These are phyloP conservation scores for Tagetes patula DNA, from an alignment of 129 eudicot genomes.

Conservation along the genomic window DNA sequence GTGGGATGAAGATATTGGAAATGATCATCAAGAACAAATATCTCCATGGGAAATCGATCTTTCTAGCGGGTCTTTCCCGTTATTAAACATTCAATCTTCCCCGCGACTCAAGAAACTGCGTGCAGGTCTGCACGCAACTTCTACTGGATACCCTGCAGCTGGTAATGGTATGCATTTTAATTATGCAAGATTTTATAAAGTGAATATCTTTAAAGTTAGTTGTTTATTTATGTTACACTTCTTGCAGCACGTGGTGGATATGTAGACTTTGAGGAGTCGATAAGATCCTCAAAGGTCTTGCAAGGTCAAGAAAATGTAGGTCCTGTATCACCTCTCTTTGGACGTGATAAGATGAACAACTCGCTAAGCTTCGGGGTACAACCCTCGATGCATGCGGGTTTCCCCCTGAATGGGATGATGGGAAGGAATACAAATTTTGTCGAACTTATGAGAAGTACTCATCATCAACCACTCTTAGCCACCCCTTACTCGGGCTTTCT, in stretches of 20 bases:
- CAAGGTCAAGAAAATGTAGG: constrained; percentile 99
- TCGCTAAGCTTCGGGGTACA: constrained; percentile 54
- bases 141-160: constrained; percentile 49
- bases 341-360: constrained; percentile 61
- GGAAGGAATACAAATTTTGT: constrained; percentile 34
- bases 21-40: constrained; percentile 72
- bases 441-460: constrained; percentile 52
- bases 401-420: constrained; percentile 39
- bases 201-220: neutral
- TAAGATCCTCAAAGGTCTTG: constrained; percentile 99
- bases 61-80: constrained; percentile 60
- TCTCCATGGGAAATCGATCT: constrained; percentile 97
- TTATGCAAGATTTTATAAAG: neutral
- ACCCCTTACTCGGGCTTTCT: constrained; percentile 64
- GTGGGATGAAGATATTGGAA: constrained; percentile 82
- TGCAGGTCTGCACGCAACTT: constrained; percentile 54
- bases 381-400: constrained; percentile 47
- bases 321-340: constrained; percentile 59
- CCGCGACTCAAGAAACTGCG: constrained; percentile 84
- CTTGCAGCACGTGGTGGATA: constrained; percentile 66
- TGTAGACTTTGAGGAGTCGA: constrained; percentile 90
- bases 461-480: constrained; percentile 40
- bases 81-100: constrained; percentile 72
- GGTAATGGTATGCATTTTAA: constrained; percentile 44
- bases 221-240: neutral